Base-by-base conservation (phyloP, 768 basidiomycete species). In the Suillus americanus region DNA sequence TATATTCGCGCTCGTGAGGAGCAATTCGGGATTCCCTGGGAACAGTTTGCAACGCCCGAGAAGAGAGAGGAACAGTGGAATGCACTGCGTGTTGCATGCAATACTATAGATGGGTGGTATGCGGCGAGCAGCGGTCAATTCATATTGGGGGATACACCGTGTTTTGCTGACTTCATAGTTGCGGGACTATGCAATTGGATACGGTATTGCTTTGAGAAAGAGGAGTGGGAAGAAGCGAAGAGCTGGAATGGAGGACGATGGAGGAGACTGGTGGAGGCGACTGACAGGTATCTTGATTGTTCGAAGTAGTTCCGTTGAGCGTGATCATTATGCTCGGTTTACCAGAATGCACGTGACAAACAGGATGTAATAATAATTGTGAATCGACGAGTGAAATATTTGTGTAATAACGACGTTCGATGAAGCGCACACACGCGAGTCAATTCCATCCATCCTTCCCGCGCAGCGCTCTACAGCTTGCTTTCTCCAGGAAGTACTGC, bases 1-100 rank as follows among this genome's bases (percentile, higher is more conserved):
- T 87, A 83, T 70, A 70, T 78, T 33, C 66, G 64, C 10, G 82
- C 79, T 1, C 72, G 81, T 20, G 73, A 75, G 28, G 64, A 60
- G 4, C 55, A 46, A 2, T 78, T 78, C 59, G 82, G 83, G 0
- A 69, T 71, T 45, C 67, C 80, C 57, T 81, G 83, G 69, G 75
- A 79, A 45, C 54, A 79, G n/a, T 62, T 72, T 5, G 67, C 65
- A 23, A 60, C 65, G 54, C 68, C 72, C 13, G 75, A 79, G 28
- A 69, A 63, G 28, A 67, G 76, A 9, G 71, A 67, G 12, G 72
- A 61, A 9, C 70, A 72, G 57, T 84, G 82, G 83, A 71, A 72
- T 54, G 72, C 75, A 60, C 50, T 82, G 7, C 71, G 78, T 64
- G 75, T 62, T 1, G 76, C 65, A 0, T 73, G 83, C 28, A 73